phyloP scores from a whole-genome alignment of 768 basidiomycete species.

The Lactarius hatsudake region DNA sequence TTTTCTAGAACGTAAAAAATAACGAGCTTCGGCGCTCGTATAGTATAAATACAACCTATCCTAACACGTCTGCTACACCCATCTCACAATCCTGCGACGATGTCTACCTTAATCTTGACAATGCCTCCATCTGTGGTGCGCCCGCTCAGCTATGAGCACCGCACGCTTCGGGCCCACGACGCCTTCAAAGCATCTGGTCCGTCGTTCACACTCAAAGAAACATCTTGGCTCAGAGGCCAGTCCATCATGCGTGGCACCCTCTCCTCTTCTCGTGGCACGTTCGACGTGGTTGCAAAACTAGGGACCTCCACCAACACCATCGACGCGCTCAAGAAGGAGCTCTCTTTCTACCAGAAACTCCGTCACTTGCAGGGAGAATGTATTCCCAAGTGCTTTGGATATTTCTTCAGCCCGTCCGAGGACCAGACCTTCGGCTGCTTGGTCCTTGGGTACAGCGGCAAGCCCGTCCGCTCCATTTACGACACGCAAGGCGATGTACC shows the following conservation, averaged over 20 bases:
- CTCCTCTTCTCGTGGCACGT: slow-evolving; percentile 6
- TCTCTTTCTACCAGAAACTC: slow-evolving; percentile 15
- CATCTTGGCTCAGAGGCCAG: slow-evolving; percentile 17
- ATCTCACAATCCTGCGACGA: not conserved
- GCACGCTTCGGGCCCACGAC: slow-evolving; percentile 15
- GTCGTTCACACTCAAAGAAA: slow-evolving; percentile 6
- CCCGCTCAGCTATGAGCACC: slow-evolving; percentile 16
- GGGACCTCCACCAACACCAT: not conserved
- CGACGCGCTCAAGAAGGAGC: slow-evolving; percentile 13
- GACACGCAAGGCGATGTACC: slow-evolving; percentile 10
- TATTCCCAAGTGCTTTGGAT: slow-evolving; percentile 19
- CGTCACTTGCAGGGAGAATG: slow-evolving; percentile 11
- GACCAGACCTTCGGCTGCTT: slow-evolving; percentile 10
- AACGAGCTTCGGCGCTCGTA: not conserved
- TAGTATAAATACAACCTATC: not conserved
- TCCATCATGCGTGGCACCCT: slow-evolving; percentile 19
- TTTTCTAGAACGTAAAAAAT: not conserved
- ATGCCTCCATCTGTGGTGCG: slow-evolving; percentile 12
- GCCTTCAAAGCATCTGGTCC: slow-evolving; percentile 6
- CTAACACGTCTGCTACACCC: not conserved
- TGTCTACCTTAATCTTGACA: slow-evolving; percentile 17
- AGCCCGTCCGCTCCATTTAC: slow-evolving; percentile 14
- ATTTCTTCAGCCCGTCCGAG: slow-evolving; percentile 11
- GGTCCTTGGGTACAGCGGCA: slow-evolving; percentile 16
- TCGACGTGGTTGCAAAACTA: slow-evolving; percentile 20